A percentile compares a stretch with the other conserved stretches of the same genome.
phyloP scores from a whole-genome alignment of 805 yeast species.

The Cyberlindnera americana region DNA sequence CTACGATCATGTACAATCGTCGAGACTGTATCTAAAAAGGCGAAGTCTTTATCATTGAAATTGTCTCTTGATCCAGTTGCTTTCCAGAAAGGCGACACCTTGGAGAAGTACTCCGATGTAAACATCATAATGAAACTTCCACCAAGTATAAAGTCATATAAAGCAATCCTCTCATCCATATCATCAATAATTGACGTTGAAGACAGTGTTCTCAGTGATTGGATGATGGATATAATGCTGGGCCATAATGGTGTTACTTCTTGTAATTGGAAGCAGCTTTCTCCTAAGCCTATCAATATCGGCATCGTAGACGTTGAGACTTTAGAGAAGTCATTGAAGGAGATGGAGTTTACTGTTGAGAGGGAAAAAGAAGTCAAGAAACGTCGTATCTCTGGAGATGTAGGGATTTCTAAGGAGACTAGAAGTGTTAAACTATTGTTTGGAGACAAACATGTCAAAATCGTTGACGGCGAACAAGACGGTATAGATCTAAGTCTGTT shows the following conservation, averaged over 20 bases:
- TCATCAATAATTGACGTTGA: slow-evolving; percentile 5
- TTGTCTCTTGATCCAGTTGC: neutral
- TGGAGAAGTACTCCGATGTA: slow-evolving; percentile 9
- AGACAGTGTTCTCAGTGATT: slow-evolving; percentile 28
- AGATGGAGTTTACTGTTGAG: neutral
- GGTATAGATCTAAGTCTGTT: neutral
- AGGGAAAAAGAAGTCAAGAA: slow-evolving; percentile 7
- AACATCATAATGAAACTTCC: slow-evolving; percentile 30
- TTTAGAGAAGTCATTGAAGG: slow-evolving; percentile 4
- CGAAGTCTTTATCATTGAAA: neutral
- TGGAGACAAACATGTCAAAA: neutral
- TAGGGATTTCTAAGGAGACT: no score
- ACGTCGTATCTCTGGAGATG: slow-evolving; percentile 5
- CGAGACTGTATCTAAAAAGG: neutral
- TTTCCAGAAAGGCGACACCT: neutral
- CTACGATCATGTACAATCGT: neutral
- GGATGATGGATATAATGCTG: slow-evolving; percentile 33
- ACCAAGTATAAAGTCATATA: neutral
- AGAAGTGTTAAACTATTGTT: neutral
- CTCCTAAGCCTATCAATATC: neutral
- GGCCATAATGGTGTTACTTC: slow-evolving; percentile 29
- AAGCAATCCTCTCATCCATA: neutral
- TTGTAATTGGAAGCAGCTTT: slow-evolving; percentile 3
- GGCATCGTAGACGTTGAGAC: neutral
- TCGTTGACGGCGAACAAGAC: neutral